phyloP scores from a whole-genome alignment of 208 protist genomes.

The Trypanosoma vivax region DNA sequence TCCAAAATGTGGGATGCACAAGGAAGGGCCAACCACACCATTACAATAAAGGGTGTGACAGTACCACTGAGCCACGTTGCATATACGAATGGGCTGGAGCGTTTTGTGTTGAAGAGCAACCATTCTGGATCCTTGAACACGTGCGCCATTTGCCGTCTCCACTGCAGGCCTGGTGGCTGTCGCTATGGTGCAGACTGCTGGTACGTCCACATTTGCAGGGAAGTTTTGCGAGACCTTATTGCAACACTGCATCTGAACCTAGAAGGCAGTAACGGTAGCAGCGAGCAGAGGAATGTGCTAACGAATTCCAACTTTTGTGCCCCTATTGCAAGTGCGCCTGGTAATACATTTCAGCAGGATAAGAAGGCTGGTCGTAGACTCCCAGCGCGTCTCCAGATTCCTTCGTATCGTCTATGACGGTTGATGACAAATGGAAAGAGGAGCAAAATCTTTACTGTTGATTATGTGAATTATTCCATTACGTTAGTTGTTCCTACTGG shows the following conservation, averaged over 20 bases:
- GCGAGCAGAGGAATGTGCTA: not conserved
- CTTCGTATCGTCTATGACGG: too few relatives aligned
- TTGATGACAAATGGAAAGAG: too few relatives aligned
- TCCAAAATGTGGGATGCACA: constrained; percentile 28
- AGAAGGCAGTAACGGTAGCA: not conserved
- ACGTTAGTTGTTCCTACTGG: too few relatives aligned
- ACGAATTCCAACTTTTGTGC: not conserved
- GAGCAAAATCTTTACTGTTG: too few relatives aligned
- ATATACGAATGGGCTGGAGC: constrained; percentile 56
- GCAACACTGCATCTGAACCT: constrained; percentile 14
- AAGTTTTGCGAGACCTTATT: constrained; percentile 27
- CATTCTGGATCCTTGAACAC: constrained; percentile 21
- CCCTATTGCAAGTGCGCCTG: too few relatives aligned
- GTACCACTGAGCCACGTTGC: constrained; percentile 45
- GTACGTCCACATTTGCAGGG: constrained; percentile 78
- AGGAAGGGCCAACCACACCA: constrained; percentile 1
- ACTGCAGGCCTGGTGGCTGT: constrained; percentile 57
- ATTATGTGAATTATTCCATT: too few relatives aligned
- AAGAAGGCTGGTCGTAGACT: too few relatives aligned
- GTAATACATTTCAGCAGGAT: too few relatives aligned
- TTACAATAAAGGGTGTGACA: constrained; percentile 8
- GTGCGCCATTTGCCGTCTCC: constrained; percentile 54
- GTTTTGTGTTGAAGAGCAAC: constrained; percentile 35
- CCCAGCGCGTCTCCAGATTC: too few relatives aligned
- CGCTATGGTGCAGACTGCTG: constrained; percentile 81